phyloP scores from a whole-genome alignment of 2,329 filamentous ascomycete species.

The Chrysoporthe deuterocubensis region DNA sequence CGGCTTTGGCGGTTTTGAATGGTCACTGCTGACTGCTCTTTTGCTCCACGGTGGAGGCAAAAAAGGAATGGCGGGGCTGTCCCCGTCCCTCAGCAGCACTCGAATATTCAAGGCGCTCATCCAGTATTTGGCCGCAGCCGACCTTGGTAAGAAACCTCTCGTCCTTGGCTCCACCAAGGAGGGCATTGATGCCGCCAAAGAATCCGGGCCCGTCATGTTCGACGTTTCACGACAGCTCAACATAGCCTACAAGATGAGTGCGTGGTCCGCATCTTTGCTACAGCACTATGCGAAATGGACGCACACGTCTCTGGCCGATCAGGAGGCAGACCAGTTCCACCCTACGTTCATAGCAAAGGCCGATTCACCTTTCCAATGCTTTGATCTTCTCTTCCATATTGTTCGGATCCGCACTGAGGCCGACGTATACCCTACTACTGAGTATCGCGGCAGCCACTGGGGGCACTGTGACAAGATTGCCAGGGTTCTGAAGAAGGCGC shows the following conservation, averaged over 20 bases:
- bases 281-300: slow-evolving; percentile 76
- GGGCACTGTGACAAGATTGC: slow-evolving; percentile 63
- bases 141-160: slow-evolving; percentile 71
- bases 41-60: slow-evolving; percentile 78
- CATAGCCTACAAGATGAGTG: slow-evolving; percentile 85
- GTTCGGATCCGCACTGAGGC: slow-evolving; percentile 21
- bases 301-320: slow-evolving; percentile 74
- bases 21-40: slow-evolving; percentile 78
- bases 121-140: slow-evolving; percentile 79
- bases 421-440: slow-evolving; percentile 26
- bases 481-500: slow-evolving; percentile 67
- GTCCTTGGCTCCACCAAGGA: slow-evolving; percentile 51
- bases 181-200: slow-evolving; percentile 46
- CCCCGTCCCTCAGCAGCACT: slow-evolving; percentile 82
- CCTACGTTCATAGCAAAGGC: slow-evolving; percentile 75
- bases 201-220: slow-evolving; percentile 71
- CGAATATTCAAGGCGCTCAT: slow-evolving; percentile 93
- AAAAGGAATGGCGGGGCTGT: slow-evolving; percentile 72
- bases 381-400: slow-evolving; percentile 52
- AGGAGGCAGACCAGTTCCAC: slow-evolving; percentile 78
- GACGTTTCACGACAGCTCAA: slow-evolving; percentile 78
- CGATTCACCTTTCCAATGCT: slow-evolving; percentile 58
- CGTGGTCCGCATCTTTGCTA: slow-evolving; percentile 78
- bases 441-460: slow-evolving; percentile 49
- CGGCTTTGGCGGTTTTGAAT: slow-evolving; percentile 94